phyloP scores from a whole-genome alignment of 768 basidiomycete genomes.

The Tubosaeta sp. region DNA sequence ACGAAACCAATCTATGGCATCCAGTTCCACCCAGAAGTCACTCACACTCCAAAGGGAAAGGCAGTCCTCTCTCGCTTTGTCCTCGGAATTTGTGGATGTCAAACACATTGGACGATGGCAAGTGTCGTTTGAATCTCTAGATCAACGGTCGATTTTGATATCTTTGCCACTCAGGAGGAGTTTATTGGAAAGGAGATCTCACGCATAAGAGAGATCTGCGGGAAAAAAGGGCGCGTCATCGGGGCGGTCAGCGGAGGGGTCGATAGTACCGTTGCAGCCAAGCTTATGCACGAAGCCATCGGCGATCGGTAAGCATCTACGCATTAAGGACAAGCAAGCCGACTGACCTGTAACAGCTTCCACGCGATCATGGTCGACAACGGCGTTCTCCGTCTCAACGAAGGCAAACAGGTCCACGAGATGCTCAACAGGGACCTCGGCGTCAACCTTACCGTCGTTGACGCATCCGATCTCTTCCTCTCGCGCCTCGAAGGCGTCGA shows the following conservation, averaged over 20 bases:
- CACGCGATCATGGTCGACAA: conserved; percentile 99
- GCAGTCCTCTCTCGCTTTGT: conserved; percentile 87
- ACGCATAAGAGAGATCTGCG: conserved; percentile 92
- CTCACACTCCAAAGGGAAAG: conserved; percentile 85
- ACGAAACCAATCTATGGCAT: conserved; percentile 90
- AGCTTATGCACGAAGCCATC: conserved; percentile 99
- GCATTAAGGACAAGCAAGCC: not conserved
- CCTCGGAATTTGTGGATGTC: conserved; percentile 77
- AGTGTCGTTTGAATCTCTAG: conserved; percentile 8
- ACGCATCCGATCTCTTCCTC: conserved; percentile 92
- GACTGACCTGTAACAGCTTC: conserved; percentile 53
- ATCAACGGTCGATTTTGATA: not conserved
- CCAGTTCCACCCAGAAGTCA: conserved; percentile 99
- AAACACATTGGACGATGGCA: conserved; percentile 91
- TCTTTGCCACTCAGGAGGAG: conserved; percentile 58
- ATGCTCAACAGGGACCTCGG: conserved; percentile 94
- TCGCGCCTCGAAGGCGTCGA: conserved; percentile 84
- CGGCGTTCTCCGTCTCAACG: conserved; percentile 89
- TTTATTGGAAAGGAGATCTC: conserved; percentile 97
- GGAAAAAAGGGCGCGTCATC: conserved; percentile 91
- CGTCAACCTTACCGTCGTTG: conserved; percentile 93
- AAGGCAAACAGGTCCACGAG: conserved; percentile 84
- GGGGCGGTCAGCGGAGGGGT: conserved; percentile 98
- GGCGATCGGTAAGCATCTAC: conserved; percentile 71
- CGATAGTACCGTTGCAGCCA: conserved; percentile 96